Evolutionary conservation across 345 rosid genomes (phyloP).

Genomic region (Brassica nigra): DNA sequence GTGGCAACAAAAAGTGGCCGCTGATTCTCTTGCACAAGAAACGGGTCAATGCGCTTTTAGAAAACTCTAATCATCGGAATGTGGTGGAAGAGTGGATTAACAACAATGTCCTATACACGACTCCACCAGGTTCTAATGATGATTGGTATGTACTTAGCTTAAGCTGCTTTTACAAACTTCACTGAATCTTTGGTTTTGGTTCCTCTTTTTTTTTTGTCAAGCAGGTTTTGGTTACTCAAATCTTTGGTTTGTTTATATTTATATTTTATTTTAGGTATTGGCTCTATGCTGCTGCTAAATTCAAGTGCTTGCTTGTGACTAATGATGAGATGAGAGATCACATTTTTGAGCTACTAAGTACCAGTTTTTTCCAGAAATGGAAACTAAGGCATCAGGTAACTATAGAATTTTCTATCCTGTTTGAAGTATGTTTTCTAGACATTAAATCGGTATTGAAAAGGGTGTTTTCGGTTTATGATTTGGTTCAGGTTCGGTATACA

Average conservation of each 20-base stretch:
- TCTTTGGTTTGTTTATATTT: not conserved
- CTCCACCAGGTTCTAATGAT: conserved; percentile 93
- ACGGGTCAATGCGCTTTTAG: conserved; percentile 63
- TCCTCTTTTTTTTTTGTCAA: too few relatives aligned
- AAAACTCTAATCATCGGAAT: conserved; percentile 51
- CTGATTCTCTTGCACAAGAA: conserved; percentile 76
- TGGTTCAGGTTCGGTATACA: conserved; percentile 65
- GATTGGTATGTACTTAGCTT: conserved; percentile 60
- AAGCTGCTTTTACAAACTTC: not conserved
- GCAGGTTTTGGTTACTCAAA: not conserved
- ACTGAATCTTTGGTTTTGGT: not conserved
- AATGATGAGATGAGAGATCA: conserved; percentile 98
- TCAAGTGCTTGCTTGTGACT: conserved; percentile 76
- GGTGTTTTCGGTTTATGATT: not conserved
- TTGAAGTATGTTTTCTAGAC: not conserved
- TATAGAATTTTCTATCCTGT: not conserved
- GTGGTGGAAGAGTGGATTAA: conserved; percentile 70
- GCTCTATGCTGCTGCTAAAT: conserved; percentile 84
- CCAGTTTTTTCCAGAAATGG: conserved; percentile 71
- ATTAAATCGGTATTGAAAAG: not conserved
- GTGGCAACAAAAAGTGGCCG: conserved; percentile 65
- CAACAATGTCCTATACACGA: conserved; percentile 60
- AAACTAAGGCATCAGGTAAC: conserved; percentile 77
- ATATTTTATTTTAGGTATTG: conserved; percentile 58
- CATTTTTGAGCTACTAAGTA: conserved; percentile 80